A percentile compares a stretch with the other conserved stretches of the same genome.
These are phyloP conservation scores for Diaporthe nobilis DNA, from an alignment of 2,329 filamentous ascomycete genomes.

Conservation along the genomic window DNA sequence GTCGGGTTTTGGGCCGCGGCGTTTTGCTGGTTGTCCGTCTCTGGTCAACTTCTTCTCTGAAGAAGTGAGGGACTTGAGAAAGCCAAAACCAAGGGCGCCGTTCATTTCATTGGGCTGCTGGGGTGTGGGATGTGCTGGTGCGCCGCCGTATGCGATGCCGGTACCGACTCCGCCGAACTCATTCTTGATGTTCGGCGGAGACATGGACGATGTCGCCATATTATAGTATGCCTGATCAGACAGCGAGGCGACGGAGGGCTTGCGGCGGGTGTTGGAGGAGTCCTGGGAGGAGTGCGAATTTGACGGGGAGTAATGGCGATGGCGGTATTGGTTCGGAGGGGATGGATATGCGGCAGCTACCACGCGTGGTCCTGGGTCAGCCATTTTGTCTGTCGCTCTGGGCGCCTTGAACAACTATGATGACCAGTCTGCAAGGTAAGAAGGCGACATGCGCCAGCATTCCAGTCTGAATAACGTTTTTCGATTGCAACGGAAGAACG, in stretches of 20 bases:
- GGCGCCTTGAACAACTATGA: not conserved
- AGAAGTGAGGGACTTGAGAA: conserved; percentile 71
- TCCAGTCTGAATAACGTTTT: not conserved
- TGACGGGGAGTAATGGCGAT: conserved; percentile 12
- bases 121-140: not conserved
- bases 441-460: not conserved
- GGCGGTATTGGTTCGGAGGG: conserved; percentile 7
- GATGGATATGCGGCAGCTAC: conserved; percentile 29
- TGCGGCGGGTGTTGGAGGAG: conserved; percentile 11
- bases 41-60: conserved; percentile 83
- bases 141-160: conserved; percentile 40
- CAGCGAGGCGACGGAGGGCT: not conserved
- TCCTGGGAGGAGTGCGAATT: conserved; percentile 14
- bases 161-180: conserved; percentile 38
- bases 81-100: conserved; percentile 65
- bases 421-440: not conserved
- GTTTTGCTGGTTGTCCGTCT: conserved; percentile 90
- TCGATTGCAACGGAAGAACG: not conserved
- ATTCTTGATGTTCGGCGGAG: conserved; percentile 38
- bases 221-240: conserved; percentile 9
- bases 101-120: conserved; percentile 48
- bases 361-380: conserved; percentile 38
- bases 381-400: conserved; percentile 21
- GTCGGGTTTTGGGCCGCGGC: conserved; percentile 94
- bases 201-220: conserved; percentile 36